Base-by-base conservation (phyloP, 164 flowering plant genomes). In the Cinnamomum chago region DNA sequence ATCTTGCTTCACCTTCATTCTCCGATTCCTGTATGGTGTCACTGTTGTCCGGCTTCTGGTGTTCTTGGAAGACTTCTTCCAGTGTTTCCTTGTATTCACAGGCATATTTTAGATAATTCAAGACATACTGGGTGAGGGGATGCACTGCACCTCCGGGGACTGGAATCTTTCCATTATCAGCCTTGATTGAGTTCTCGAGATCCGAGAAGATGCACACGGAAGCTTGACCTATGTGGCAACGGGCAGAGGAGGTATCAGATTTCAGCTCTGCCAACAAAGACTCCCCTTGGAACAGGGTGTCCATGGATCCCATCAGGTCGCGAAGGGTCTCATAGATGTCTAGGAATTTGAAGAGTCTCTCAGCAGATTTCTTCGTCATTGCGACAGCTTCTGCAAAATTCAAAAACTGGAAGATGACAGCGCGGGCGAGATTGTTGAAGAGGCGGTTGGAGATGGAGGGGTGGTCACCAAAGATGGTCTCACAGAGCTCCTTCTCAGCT, bases 121-220 rank as follows among this genome's bases (percentile, higher is more conserved):
- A 85, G 2, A 83, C 87, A 89, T 90, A 95, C 15, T 95, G 86
- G 0, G 97, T 90, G 23, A 93, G 68, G 0, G 99, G 99, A 58
- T 95, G 99, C 28, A 93, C 92, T 0, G 92, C 93, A 0, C 99
- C 99, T 12, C 90, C 82, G 0, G 99, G 90, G 2, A 95, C 97
- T 0, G 97, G 94, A 0, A 86, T 89, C 65, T 79, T 86, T 2
- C 85, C 87, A 0, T 68, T 70, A 62, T 95, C 98, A 17, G 78
- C 68, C 74, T 84, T 86, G 75, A 95, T 91, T 0, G 94, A 87
- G 77, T 82, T 86, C 71, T 95, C 99, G 0, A 95, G 84, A 30
- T 93, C 94, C 13, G 75, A 78, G 80, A 95, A 93, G 20, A 88
- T 90, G 40, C 72, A 47, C 24, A 88, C 81, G 14, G 86, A 87